Evolutionary conservation across 2,329 filamentous ascomycete genomes (phyloP).

Genomic region (Dothideomycetes sp.): DNA sequence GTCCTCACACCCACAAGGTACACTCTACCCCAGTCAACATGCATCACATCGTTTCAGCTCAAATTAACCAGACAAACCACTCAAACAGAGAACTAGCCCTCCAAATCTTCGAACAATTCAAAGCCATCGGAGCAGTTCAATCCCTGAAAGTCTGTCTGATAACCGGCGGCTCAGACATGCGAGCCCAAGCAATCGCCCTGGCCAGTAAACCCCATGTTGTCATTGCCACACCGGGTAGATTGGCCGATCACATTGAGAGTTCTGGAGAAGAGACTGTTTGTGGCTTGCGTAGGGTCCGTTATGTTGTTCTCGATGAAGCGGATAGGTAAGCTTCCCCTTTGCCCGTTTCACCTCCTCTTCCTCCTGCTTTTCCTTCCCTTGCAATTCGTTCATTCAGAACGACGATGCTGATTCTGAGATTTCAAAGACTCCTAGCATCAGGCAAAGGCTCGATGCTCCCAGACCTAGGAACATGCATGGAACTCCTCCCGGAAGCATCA

Average conservation of each 20-base stretch:
- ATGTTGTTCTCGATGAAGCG: constrained; percentile 91
- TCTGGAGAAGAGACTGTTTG: constrained; percentile 86
- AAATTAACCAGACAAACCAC: not conserved
- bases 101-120: constrained; percentile 94
- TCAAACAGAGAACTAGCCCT: constrained; percentile 68
- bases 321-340: no score
- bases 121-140: constrained; percentile 81
- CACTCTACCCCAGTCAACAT: constrained; percentile 1
- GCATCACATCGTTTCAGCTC: not conserved
- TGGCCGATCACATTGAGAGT: constrained; percentile 86
- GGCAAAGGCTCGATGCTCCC: constrained; percentile 82
- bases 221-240: constrained; percentile 83
- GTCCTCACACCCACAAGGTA: constrained; percentile 80
- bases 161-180: constrained; percentile 89
- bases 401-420: no score
- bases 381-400: no score
- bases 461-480: constrained; percentile 82
- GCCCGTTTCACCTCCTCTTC: no score
- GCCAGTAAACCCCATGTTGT: constrained; percentile 78
- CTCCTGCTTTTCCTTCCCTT: no score
- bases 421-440: constrained; percentile 67
- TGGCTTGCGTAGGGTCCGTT: constrained; percentile 67
- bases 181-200: constrained; percentile 75
- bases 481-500: constrained; percentile 64
- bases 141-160: constrained; percentile 82